Percentiles rank a stretch among this genome's conserved stretches.
These are phyloP conservation scores for Claviceps maximensis DNA, from an alignment of 2,329 filamentous ascomycete species.

Conservation along the genomic window DNA sequence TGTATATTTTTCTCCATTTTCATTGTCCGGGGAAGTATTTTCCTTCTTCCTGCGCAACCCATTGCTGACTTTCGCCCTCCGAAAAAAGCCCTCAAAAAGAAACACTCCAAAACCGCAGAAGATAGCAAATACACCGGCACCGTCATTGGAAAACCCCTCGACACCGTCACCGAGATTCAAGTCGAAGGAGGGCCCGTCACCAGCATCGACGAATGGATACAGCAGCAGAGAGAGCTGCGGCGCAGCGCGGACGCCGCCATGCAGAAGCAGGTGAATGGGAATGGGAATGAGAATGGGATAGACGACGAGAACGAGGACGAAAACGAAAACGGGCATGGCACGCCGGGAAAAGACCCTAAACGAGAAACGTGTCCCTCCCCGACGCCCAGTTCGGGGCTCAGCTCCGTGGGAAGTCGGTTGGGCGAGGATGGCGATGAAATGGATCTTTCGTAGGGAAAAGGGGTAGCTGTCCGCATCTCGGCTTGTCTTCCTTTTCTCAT, in stretches of 20 bases:
- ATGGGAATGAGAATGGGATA: too few relatives aligned
- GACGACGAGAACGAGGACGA: too few relatives aligned
- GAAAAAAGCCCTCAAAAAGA: conserved; percentile 69
- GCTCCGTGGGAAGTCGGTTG: conserved; percentile 28
- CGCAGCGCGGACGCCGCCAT: not conserved
- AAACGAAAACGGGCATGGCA: too few relatives aligned
- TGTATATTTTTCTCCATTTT: too few relatives aligned
- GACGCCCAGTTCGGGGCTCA: conserved; percentile 41
- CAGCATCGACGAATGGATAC: conserved; percentile 25
- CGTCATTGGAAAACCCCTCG: conserved; percentile 59
- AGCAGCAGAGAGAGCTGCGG: conserved; percentile 13
- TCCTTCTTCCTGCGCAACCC: too few relatives aligned
- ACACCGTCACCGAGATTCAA: conserved; percentile 51
- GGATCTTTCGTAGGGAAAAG: conserved; percentile 25
- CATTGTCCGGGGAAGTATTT: not conserved
- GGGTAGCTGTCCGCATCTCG: not conserved
- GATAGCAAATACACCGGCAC: conserved; percentile 79
- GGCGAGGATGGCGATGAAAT: conserved; percentile 36
- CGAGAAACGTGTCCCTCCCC: conserved; percentile 17
- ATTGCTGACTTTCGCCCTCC: not conserved
- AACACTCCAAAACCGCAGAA: conserved; percentile 79
- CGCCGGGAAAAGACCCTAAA: not conserved
- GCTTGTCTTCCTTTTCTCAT: too few relatives aligned
- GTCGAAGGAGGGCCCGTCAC: conserved; percentile 57
- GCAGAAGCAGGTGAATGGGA: conserved; percentile 2